phyloP scores from a whole-genome alignment of 2,329 filamentous ascomycete species.

The Colletotrichum shisoi region DNA sequence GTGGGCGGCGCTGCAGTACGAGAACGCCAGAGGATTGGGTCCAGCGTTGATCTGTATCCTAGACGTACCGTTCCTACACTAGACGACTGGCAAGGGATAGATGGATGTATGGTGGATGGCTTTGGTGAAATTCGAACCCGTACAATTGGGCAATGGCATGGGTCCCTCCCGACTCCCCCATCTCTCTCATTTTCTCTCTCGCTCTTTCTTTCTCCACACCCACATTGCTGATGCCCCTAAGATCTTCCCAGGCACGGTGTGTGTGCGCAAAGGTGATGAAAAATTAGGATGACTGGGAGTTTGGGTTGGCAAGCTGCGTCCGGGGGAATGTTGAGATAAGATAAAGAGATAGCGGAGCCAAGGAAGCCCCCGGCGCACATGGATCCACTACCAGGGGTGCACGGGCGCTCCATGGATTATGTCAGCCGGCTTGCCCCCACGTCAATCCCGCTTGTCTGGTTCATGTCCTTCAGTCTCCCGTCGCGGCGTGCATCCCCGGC shows the following conservation, averaged over 20 bases:
- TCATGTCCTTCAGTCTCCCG: constrained; percentile 29
- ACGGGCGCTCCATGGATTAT: constrained; percentile 8
- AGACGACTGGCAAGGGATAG: constrained; percentile 3
- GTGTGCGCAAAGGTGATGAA: constrained; percentile 8
- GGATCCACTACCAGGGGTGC: neutral
- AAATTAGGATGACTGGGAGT: constrained; percentile 32
- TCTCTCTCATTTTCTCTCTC: neutral
- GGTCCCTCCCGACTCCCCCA: neutral
- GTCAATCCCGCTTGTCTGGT: constrained; percentile 28
- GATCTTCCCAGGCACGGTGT: neutral
- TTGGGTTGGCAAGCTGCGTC: constrained; percentile 11
- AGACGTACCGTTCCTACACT: constrained; percentile 3
- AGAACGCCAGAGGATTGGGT: constrained; percentile 3
- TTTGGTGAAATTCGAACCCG: constrained; percentile 7
- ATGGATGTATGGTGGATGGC: neutral
- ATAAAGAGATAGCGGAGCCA: constrained; percentile 35
- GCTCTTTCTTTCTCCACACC: neutral
- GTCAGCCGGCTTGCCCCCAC: constrained; percentile 29
- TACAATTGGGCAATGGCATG: constrained; percentile 20
- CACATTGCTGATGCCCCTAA: constrained; percentile 4
- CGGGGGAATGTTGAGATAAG: constrained; percentile 33
- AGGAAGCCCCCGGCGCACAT: constrained; percentile 19
- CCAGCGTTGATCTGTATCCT: constrained; percentile 17
- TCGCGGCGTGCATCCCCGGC: constrained; percentile 32
- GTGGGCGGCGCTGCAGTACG: constrained; percentile 6